Evolutionary conservation across 2,329 filamentous ascomycete species (phyloP).

Genomic region (Calonectria pteridis): DNA sequence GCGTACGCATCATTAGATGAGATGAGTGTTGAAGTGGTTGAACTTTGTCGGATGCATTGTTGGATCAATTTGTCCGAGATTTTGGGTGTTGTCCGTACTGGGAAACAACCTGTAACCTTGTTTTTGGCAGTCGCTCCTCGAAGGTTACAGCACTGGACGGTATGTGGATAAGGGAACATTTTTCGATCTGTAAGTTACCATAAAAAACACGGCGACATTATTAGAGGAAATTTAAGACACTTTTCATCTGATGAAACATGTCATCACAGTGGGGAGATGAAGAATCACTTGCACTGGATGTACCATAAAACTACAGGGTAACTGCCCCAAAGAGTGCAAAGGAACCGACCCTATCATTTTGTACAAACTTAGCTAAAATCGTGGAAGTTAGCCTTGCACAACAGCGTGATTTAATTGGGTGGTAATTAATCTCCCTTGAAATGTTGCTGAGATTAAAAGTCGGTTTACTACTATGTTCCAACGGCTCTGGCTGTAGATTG

Average conservation of each 20-base stretch:
- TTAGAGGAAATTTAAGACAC: background rate
- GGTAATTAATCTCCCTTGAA: background rate
- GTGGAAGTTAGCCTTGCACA: background rate
- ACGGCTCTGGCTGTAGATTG: too few species aligned
- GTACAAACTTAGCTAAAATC: background rate
- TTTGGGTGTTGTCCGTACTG: background rate
- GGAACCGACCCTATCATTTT: too few species aligned
- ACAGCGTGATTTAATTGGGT: background rate
- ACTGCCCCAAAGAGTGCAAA: background rate
- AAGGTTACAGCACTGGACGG: background rate
- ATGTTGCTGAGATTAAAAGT: background rate
- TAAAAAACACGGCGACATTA: background rate
- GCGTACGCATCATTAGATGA: background rate
- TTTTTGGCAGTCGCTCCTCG: too few species aligned
- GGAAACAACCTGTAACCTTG: too few species aligned
- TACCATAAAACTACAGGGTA: background rate
- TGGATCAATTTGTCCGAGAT: background rate
- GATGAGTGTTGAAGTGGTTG: background rate
- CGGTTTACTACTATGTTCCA: background rate
- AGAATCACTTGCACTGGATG: background rate
- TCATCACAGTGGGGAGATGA: background rate
- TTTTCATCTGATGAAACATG: background rate
- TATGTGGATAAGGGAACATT: background rate
- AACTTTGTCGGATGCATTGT: too few species aligned
- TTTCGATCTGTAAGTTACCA: background rate